A percentile compares a stretch with the other conserved stretches of the same genome.
These are phyloP conservation scores for Amphichorda felina DNA, from an alignment of 2,329 filamentous ascomycete species.

Conservation along the genomic window DNA sequence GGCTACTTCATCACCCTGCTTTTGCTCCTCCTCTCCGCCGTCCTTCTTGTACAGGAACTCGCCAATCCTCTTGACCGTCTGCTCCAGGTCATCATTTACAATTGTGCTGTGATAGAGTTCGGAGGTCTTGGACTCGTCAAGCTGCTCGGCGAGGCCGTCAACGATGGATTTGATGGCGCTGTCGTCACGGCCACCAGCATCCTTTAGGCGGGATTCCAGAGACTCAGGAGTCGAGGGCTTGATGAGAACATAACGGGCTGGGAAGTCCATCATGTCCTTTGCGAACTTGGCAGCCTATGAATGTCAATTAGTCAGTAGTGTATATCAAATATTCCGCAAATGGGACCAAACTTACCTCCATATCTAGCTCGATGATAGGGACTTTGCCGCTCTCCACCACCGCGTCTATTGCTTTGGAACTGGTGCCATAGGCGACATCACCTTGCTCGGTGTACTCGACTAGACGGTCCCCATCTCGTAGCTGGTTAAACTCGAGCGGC, in stretches of 20 bases:
- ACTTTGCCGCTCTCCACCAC: slow-evolving; percentile 46
- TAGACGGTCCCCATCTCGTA: slow-evolving; percentile 48
- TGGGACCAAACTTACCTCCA: slow-evolving; percentile 32
- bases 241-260: slow-evolving; percentile 43
- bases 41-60: slow-evolving; percentile 15
- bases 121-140: slow-evolving; percentile 12
- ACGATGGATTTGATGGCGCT: slow-evolving; percentile 10
- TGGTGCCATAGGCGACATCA: slow-evolving; percentile 43
- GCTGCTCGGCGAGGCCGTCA: slow-evolving; percentile 9
- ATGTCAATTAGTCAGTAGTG: slow-evolving; percentile 2
- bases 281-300: slow-evolving; percentile 42
- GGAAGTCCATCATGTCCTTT: slow-evolving; percentile 43
- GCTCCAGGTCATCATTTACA: slow-evolving; percentile 12
- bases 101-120: slow-evolving; percentile 16
- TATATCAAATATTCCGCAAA: too few relatives aligned
- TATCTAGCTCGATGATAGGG: slow-evolving; percentile 39
- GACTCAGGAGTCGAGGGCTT: slow-evolving; percentile 21
- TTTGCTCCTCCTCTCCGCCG: slow-evolving; percentile 3
- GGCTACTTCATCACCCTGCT: not conserved
- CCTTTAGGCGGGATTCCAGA: slow-evolving; percentile 15
- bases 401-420: slow-evolving; percentile 36
- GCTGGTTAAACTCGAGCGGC: slow-evolving; percentile 39
- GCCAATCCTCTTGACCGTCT: slow-evolving; percentile 10
- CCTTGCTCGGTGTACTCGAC: slow-evolving; percentile 41
- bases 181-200: slow-evolving; percentile 11